Conservation (phyloP, 176 grass and related monocot genomes). For the Paspalum vaginatum region DNA sequence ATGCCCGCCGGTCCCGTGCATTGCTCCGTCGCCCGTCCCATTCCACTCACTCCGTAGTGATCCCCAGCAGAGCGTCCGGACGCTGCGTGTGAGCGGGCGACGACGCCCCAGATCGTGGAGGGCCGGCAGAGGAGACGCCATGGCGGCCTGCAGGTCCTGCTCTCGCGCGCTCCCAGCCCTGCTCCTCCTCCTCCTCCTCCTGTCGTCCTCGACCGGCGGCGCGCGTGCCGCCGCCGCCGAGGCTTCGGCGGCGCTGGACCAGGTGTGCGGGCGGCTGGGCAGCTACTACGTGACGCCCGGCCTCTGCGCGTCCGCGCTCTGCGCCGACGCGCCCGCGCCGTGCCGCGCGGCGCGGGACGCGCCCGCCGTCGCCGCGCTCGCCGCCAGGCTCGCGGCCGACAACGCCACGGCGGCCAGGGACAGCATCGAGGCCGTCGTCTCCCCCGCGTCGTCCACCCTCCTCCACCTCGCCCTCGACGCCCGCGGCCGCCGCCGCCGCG, state of each 20-base stretch:
- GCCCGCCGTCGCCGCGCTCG: slow-evolving; percentile 44
- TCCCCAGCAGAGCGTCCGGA: too few relatives aligned
- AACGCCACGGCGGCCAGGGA: slow-evolving; percentile 39
- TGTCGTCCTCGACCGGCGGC: background rate
- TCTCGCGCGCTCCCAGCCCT: background rate
- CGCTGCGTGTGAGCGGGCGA: too few relatives aligned
- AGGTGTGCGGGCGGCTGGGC: slow-evolving; percentile 43
- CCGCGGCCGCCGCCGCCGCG: background rate
- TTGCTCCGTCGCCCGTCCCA: background rate
- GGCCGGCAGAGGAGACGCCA: background rate
- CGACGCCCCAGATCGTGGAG: too few relatives aligned
- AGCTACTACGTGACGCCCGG: slow-evolving; percentile 52
- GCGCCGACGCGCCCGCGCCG: background rate
- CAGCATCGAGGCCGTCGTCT: slow-evolving; percentile 30
- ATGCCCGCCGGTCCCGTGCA: background rate
- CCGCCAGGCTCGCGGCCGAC: slow-evolving; percentile 22
- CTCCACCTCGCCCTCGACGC: background rate
- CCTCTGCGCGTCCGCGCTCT: slow-evolving; percentile 42
- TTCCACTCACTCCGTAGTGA: too few relatives aligned
- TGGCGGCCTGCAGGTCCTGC: background rate
- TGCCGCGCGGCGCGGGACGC: slow-evolving; percentile 40
- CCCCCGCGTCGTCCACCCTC: background rate
- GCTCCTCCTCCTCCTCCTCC: background rate
- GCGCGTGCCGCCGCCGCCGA: background rate
- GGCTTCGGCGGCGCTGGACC: slow-evolving; percentile 10